A percentile compares a stretch with the other conserved stretches of the same genome.
phyloP scores from a whole-genome alignment of 2,329 filamentous ascomycete genomes.

The Colletotrichum incanum region DNA sequence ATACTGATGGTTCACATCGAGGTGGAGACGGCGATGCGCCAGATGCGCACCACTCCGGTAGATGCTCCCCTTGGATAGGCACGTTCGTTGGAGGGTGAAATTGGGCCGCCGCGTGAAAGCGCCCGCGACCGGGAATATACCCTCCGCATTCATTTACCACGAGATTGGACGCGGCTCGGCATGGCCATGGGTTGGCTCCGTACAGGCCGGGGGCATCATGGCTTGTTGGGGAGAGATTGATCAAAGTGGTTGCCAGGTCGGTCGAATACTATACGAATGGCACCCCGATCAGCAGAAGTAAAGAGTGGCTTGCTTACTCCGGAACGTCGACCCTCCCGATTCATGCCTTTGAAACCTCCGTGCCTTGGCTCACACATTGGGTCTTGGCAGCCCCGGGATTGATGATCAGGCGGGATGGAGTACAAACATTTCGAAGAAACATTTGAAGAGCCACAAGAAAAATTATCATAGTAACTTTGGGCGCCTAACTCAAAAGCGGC shows the following conservation, averaged over 20 bases:
- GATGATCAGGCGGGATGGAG: background rate
- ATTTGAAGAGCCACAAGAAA: too few species aligned
- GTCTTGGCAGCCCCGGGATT: conserved; percentile 18
- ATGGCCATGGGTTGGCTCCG: background rate
- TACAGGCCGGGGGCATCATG: background rate
- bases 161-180: conserved; percentile 27
- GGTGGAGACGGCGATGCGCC: conserved; percentile 4
- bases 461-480: background rate
- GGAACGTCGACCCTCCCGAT: conserved; percentile 20
- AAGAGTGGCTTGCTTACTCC: conserved; percentile 8
- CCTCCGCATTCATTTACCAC: conserved; percentile 36
- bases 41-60: conserved; percentile 37
- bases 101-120: conserved; percentile 26
- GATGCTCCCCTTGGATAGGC: conserved; percentile 10
- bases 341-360: conserved; percentile 38
- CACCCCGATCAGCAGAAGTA: conserved; percentile 1
- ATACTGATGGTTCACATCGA: background rate
- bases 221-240: conserved; percentile 1
- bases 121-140: conserved; percentile 9
- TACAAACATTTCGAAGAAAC: background rate
- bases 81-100: conserved; percentile 39
- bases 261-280: conserved; percentile 32
- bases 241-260: conserved; percentile 20
- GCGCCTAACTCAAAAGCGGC: background rate
- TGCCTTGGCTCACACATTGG: conserved; percentile 32